These are phyloP conservation scores for Globisporangium sylvaticum DNA, from an alignment of 352 stramenopile species.

Conservation along the genomic window DNA sequence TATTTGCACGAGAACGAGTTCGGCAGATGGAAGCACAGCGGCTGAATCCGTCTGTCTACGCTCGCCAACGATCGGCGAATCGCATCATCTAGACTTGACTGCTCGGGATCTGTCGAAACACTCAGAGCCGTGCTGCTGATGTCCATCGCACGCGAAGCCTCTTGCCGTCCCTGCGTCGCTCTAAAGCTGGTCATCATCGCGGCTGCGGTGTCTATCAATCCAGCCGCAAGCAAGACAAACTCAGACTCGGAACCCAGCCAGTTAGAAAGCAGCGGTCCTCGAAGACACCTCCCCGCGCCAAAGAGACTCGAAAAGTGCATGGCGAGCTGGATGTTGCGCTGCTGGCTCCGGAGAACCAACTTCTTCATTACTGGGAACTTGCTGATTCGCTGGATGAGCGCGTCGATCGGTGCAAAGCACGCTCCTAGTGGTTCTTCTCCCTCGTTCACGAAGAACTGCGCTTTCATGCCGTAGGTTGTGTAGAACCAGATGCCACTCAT, in stretches of 20 bases:
- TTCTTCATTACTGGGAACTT: not conserved
- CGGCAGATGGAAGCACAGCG: not conserved
- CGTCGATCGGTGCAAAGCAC: constrained; percentile 1
- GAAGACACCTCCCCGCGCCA: not conserved
- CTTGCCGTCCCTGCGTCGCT: not conserved
- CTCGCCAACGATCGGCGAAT: not conserved
- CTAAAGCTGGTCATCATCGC: not conserved
- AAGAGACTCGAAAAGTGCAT: constrained; percentile 6
- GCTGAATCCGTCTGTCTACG: not conserved
- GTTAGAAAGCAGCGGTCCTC: not conserved
- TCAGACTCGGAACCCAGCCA: not conserved
- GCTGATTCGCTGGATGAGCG: not conserved
- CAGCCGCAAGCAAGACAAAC: not conserved
- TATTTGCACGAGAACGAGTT: not conserved
- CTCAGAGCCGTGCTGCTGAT: not conserved
- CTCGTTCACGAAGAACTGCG: not conserved
- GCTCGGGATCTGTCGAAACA: not conserved
- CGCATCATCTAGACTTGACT: not conserved
- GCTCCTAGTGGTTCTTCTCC: not conserved
- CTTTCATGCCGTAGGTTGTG: not conserved
- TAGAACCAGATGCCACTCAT: constrained; percentile 1
- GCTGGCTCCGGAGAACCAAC: not conserved
- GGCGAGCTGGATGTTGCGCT: too few relatives aligned
- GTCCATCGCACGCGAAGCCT: not conserved
- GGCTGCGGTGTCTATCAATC: not conserved